Evolutionary conservation across 2,329 filamentous ascomycete genomes (phyloP).

Genomic region (Fusarium napiforme): DNA sequence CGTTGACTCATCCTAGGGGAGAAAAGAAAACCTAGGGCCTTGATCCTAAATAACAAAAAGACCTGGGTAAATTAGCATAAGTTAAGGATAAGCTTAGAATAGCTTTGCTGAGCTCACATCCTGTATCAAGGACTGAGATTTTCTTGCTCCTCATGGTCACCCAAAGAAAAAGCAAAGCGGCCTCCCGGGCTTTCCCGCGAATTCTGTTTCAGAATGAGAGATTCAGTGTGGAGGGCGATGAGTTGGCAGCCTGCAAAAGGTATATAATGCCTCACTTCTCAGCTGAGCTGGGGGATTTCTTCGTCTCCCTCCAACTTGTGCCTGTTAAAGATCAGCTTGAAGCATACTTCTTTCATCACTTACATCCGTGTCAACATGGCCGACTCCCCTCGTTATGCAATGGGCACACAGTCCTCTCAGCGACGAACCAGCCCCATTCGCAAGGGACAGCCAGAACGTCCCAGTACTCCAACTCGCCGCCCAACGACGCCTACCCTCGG

Average conservation of each 20-base stretch:
- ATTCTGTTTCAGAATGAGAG: conserved; percentile 1
- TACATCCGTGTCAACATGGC: background rate
- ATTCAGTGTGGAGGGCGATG: background rate
- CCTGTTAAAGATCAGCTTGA: background rate
- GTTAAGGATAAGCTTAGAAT: background rate
- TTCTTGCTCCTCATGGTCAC: background rate
- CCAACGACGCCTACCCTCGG: conserved; percentile 30
- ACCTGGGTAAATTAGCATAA: background rate
- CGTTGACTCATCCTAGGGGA: background rate
- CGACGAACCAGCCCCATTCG: conserved; percentile 36
- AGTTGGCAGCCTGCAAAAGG: background rate
- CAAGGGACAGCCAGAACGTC: conserved; percentile 19
- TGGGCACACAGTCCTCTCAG: conserved; percentile 35
- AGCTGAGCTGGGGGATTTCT: background rate
- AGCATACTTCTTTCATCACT: background rate
- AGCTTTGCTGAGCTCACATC: background rate
- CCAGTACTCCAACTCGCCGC: conserved; percentile 27
- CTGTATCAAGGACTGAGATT: background rate
- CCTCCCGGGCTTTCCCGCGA: conserved; percentile 5
- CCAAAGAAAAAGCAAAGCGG: conserved; percentile 5
- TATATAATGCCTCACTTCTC: conserved; percentile 7
- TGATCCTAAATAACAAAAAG: background rate
- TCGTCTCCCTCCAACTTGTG: background rate
- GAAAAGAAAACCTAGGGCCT: background rate
- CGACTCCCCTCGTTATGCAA: conserved; percentile 38